A percentile compares a stretch with the other conserved stretches of the same genome.
phyloP scores from a whole-genome alignment of 805 yeast species.

The Starmerella etchellsii region DNA sequence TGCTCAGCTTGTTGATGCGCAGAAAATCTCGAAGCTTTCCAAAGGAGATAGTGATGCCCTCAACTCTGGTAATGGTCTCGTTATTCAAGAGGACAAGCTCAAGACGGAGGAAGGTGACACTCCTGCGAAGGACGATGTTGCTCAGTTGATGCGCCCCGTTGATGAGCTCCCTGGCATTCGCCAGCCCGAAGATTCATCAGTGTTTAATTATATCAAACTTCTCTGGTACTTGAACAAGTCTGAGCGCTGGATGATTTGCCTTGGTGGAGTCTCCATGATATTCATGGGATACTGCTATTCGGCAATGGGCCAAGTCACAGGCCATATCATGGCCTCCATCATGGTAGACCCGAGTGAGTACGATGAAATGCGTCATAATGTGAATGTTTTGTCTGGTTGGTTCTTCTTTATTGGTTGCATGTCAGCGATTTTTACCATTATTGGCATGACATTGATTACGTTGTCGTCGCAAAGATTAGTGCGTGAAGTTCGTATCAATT shows the following conservation, averaged over 20 bases:
- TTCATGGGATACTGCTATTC: conserved; percentile 30
- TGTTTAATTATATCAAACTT: conserved; percentile 9
- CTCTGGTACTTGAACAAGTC: conserved; percentile 21
- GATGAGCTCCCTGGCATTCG: conserved; percentile 19
- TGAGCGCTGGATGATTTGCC: conserved; percentile 20
- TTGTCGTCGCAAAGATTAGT: conserved; percentile 26
- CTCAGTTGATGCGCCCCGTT: background rate
- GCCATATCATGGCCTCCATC: conserved; percentile 27
- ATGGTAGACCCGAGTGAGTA: conserved; percentile 26
- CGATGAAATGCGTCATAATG: conserved; percentile 26
- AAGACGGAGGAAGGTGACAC: conserved; percentile 6
- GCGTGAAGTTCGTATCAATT: conserved; percentile 25
- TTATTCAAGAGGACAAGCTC: conserved; percentile 15
- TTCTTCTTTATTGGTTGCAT: conserved; percentile 28
- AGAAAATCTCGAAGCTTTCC: conserved; percentile 20
- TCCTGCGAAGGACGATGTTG: conserved; percentile 3
- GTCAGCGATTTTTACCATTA: conserved; percentile 20
- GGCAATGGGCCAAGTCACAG: conserved; percentile 29
- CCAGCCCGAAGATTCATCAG: conserved; percentile 7
- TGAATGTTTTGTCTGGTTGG: conserved; percentile 28
- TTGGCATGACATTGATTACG: conserved; percentile 21
- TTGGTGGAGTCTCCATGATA: conserved; percentile 23
- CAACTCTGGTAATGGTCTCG: conserved; percentile 8
- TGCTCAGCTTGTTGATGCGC: conserved; percentile 28
- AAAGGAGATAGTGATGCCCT: conserved; percentile 11